Evolutionary conservation across 2,329 filamentous ascomycete genomes (phyloP).

Genomic region (Penicillium sp.): DNA sequence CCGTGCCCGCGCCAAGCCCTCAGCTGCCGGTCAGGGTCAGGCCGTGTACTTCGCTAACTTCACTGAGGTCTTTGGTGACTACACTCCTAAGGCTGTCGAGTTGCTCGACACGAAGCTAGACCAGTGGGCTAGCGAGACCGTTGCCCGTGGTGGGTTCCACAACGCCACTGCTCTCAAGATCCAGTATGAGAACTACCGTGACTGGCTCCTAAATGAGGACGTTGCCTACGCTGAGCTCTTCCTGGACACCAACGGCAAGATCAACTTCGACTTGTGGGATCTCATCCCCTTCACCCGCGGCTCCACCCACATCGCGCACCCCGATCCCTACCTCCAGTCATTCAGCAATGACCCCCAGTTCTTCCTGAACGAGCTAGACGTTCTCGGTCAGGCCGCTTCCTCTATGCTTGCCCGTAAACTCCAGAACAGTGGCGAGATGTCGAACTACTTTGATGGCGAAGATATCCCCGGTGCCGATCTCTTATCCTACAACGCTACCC

Average conservation of each 20-base stretch:
- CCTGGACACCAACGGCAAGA: constrained; percentile 24
- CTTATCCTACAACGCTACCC: constrained; percentile 17
- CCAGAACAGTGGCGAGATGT: constrained; percentile 18
- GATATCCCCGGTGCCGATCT: constrained; percentile 13
- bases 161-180: constrained; percentile 24
- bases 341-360: constrained; percentile 25
- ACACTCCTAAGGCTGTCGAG: constrained; percentile 13
- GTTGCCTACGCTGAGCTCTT: constrained; percentile 30
- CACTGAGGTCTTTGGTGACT: constrained; percentile 25
- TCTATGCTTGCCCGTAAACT: constrained; percentile 27
- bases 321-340: no score
- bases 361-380: constrained; percentile 30
- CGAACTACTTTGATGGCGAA: constrained; percentile 19
- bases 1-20: constrained; percentile 10
- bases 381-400: constrained; percentile 28
- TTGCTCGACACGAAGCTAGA: constrained; percentile 27
- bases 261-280: constrained; percentile 30
- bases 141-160: constrained; percentile 27
- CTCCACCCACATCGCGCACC: constrained; percentile 23
- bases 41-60: constrained; percentile 30
- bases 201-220: constrained; percentile 29
- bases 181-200: constrained; percentile 29
- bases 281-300: constrained; percentile 33
- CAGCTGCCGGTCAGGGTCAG: constrained; percentile 25
- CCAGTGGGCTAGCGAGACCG: constrained; percentile 28